Evolutionary conservation across 371 early-diverging fungal genomes (phyloP), one percentile per base, ranked within the genome.

Genomic region (Mucor plumbeus): DNA sequence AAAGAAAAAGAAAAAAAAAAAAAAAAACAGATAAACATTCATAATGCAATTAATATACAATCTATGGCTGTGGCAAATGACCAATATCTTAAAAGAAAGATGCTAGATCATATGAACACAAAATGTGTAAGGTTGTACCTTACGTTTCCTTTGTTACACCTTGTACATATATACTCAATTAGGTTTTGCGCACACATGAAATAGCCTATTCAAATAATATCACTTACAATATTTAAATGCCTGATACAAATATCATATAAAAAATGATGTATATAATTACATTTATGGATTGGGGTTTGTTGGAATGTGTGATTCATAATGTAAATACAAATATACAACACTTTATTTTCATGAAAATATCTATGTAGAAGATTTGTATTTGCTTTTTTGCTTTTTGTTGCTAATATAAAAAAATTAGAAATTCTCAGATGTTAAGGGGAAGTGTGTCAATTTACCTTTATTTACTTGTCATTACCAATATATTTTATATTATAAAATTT

Each of bases 91-190:
- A 21, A 11, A 19, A 9, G 7, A n/a, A 21, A 21, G 48, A 48
- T 48, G 48, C 31, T 53, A 26, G 31, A 53, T 53, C 53, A 53
- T 53, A 53, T 53, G 53, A 53, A 31, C 53, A 53, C 53, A 53
- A 53, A 53, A 26, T 53, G 53, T 53, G 31, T 31, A 31, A 53
- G 53, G 31, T 53, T 7, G 53, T 53, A 53, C 53, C 53, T 47
- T 17, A 26, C 1, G 26, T 26, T 26, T 26, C 26, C 3, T 26
- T 26, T 53, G 53, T 53, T 53, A 53, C 53, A 53, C 53, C 31
- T 26, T 21, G 53, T 53, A 31, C 4, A 0, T 11, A 9, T 5
- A 11, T n/a, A n/a, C n/a, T n/a, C n/a, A 9, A 13, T 53, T 13
- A 11, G 31, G 53, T 53, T 31, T 53, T 53, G 53, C 26, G 53